Base-by-base conservation (phyloP, 2,329 filamentous ascomycete genomes). In the Trichoderma sp. region DNA sequence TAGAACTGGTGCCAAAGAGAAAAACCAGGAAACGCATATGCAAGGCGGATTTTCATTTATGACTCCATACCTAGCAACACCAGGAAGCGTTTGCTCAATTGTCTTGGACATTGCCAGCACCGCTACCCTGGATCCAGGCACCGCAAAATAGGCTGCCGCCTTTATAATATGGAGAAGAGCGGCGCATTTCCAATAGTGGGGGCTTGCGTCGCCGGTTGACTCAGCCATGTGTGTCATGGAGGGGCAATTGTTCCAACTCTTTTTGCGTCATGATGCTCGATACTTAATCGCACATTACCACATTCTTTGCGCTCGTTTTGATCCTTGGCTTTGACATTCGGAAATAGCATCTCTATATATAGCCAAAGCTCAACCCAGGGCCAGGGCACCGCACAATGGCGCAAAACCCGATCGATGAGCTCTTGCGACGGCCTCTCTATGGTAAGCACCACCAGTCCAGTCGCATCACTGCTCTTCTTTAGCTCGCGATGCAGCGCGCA, bases 351-450 rank as follows among this genome's bases (percentile, higher is more conserved):
- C 7, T 30, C 21, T 18, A 32, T 11, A 14, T 43, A 64, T 18
- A 26, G 21, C 0, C 34, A 11, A 21, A 55, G 16, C 2, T 3
- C 14, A 18, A 30, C 21, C 34, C 49, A 21, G 10, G 13, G 34
- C 3, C 8, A 28, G 60, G 60, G 52, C n/a, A 34, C 56, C 14
- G 11, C 52, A 30, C 2, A 55, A 82, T 81, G 80, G 76, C 81
- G 16, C 80, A 81, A 69, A 79, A 78, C 65, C 73, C 79, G 21
- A 43, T 58, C 10, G 81, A 85, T 52, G 84, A 86, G 69, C 73
- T 85, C 55, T 77, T 84, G 28, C 80, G 81, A 71, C 81, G 84
- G 69, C 86, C 85, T 14, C 82, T 87, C 63, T 88, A 88, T 72
- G 76, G 84, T 85, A 64, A 37, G n/a, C 52, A 18, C 16, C 26